Conservation (phyloP, 2,329 filamentous ascomycete species). For the Fusarium sulawesiense region DNA sequence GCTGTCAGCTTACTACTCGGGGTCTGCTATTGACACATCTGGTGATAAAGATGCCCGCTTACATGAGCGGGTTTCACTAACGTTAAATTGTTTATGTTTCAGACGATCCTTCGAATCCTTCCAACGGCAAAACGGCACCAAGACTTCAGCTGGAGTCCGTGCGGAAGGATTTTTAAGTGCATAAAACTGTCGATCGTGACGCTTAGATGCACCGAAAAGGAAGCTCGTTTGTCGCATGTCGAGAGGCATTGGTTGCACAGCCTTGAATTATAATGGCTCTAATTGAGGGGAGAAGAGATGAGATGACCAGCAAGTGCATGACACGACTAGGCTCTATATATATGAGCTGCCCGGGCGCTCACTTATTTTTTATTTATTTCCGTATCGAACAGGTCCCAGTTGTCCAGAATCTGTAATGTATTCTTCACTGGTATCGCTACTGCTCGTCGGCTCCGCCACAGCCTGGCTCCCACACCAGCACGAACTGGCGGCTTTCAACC, state of each 20-base stretch:
- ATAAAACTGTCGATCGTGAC: not conserved
- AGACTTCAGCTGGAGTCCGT: not conserved
- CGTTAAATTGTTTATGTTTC: not conserved
- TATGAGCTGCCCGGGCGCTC: too few species aligned
- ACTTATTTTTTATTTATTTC: too few species aligned
- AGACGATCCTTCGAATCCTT: not conserved
- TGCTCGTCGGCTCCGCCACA: conserved; percentile 12
- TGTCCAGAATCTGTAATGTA: not conserved
- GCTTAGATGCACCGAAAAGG: not conserved
- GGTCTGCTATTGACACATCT: too few species aligned
- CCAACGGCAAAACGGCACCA: not conserved
- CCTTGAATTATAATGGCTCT: not conserved
- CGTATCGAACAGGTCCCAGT: too few species aligned
- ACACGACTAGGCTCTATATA: not conserved
- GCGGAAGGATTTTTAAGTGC: not conserved
- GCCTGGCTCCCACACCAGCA: conserved; percentile 34
- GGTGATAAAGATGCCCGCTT: not conserved
- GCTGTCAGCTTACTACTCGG: not conserved
- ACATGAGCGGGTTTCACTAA: not conserved
- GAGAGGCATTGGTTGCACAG: not conserved
- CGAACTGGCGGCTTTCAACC: conserved; percentile 32
- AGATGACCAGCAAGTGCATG: too few species aligned
- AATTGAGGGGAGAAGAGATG: not conserved
- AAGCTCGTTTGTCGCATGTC: not conserved
- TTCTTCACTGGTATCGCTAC: not conserved